Conservation (phyloP, 139 green algal genomes). For the Tetraselmis chui region DNA sequence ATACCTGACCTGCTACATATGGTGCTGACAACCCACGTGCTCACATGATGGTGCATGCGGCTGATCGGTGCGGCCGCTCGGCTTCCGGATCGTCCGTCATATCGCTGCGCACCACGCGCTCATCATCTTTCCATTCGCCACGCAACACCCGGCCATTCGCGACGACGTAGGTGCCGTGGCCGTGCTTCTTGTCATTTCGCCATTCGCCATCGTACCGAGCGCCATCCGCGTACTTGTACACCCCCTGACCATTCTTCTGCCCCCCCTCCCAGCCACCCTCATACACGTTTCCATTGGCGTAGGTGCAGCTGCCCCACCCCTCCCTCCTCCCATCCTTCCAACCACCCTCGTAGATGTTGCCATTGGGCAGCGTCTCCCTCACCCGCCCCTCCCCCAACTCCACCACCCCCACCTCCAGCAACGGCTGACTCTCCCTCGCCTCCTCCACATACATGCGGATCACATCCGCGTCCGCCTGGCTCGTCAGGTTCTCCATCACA, state of each 20-base stretch:
- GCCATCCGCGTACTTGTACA: slow-evolving; percentile 49
- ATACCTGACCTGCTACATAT: too few relatives aligned
- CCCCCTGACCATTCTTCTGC: slow-evolving; percentile 46
- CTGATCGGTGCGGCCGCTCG: not conserved
- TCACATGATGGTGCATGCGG: not conserved
- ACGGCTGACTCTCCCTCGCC: not conserved
- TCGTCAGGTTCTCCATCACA: not conserved
- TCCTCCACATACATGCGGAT: not conserved
- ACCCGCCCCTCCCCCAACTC: not conserved
- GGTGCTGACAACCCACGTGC: not conserved
- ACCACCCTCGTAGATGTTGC: slow-evolving; percentile 69
- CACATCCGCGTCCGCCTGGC: not conserved
- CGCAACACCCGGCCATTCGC: not conserved
- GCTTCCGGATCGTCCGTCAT: not conserved
- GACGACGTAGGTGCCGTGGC: slow-evolving; percentile 47
- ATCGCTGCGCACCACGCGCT: not conserved
- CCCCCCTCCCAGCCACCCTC: slow-evolving; percentile 55
- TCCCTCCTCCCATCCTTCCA: slow-evolving; percentile 46
- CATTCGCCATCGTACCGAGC: slow-evolving; percentile 62
- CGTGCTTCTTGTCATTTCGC: slow-evolving; percentile 57
- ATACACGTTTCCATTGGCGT: slow-evolving; percentile 58
- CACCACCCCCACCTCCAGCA: not conserved
- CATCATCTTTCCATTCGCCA: not conserved
- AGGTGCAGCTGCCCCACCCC: slow-evolving; percentile 49
- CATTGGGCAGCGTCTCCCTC: slow-evolving; percentile 24